Conservation (phyloP, 768 basidiomycete genomes). For the Mycena rosella region DNA sequence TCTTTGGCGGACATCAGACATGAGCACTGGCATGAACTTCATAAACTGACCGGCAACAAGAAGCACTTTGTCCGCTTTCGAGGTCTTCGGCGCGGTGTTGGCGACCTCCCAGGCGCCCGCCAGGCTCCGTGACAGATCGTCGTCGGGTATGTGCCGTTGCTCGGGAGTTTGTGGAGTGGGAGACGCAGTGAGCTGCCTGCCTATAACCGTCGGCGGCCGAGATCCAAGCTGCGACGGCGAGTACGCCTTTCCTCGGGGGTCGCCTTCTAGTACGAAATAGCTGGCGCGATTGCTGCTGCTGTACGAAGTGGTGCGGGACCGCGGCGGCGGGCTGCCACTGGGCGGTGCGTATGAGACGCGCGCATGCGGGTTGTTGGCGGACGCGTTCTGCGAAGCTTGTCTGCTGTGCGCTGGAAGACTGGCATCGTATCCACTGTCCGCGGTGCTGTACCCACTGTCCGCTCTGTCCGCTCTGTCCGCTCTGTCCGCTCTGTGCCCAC, state of each 20-base stretch:
- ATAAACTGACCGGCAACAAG: slow-evolving; percentile 23
- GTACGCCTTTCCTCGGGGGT: slow-evolving; percentile 20
- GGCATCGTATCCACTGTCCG: background rate
- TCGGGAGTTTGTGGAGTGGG: background rate
- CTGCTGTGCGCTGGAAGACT: slow-evolving; percentile 11
- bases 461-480: no score
- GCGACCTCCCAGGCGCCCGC: slow-evolving; percentile 34
- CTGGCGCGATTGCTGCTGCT: slow-evolving; percentile 7
- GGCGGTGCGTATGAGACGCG: slow-evolving; percentile 14
- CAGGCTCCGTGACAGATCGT: slow-evolving; percentile 29
- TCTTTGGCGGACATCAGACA: slow-evolving; percentile 13
- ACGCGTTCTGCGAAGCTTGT: slow-evolving; percentile 21
- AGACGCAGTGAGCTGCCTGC: slow-evolving; percentile 14
- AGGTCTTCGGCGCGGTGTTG: slow-evolving; percentile 32
- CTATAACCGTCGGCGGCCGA: background rate
- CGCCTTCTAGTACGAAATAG: slow-evolving; percentile 6
- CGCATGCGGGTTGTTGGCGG: background rate
- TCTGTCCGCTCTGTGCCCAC: no score
- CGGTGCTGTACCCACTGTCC: no score
- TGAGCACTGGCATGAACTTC: background rate
- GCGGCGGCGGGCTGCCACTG: slow-evolving; percentile 22
- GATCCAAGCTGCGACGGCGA: slow-evolving; percentile 28
- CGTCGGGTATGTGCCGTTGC: slow-evolving; percentile 23
- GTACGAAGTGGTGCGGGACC: slow-evolving; percentile 25
- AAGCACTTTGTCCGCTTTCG: slow-evolving; percentile 29